Evolutionary conservation across 306 rosid genomes (phyloP).

Genomic region (Quercus ilex): DNA sequence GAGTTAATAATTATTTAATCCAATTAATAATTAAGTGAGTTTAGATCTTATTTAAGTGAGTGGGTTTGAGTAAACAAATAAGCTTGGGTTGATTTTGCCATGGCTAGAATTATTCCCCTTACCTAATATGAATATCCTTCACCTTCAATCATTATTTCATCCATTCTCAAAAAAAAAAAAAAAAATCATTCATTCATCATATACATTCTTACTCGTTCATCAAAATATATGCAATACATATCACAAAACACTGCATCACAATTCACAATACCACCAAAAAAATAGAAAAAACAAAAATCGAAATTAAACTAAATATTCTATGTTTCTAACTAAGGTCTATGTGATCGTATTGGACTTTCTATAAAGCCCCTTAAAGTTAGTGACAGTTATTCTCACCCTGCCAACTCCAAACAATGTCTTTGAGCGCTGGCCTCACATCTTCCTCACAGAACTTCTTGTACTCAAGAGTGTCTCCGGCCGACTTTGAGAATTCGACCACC

Average conservation of each 20-base stretch:
- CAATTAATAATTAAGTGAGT: too few species aligned
- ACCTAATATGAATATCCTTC: neutral
- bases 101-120: neutral
- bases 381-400: constrained; percentile 45
- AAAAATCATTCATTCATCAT: neutral
- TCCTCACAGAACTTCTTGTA: constrained; percentile 66
- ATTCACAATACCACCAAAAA: too few species aligned
- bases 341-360: too few species aligned
- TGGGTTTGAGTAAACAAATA: too few species aligned
- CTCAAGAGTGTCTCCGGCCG: constrained; percentile 66
- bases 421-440: constrained; percentile 67
- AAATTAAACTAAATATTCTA: neutral
- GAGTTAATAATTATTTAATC: too few species aligned
- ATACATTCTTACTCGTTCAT: neutral
- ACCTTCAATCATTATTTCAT: neutral
- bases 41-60: too few species aligned
- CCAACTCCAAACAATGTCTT: constrained; percentile 95
- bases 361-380: neutral
- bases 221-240: neutral
- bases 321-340: too few species aligned
- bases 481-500: constrained; percentile 59
- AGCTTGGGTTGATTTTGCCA: too few species aligned
- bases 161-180: neutral
- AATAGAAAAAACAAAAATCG: neutral
- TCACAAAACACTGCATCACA: neutral